Base-by-base conservation (phyloP, 192 early-diverging fungal species). In the Gorgonomyces haynaldii region DNA sequence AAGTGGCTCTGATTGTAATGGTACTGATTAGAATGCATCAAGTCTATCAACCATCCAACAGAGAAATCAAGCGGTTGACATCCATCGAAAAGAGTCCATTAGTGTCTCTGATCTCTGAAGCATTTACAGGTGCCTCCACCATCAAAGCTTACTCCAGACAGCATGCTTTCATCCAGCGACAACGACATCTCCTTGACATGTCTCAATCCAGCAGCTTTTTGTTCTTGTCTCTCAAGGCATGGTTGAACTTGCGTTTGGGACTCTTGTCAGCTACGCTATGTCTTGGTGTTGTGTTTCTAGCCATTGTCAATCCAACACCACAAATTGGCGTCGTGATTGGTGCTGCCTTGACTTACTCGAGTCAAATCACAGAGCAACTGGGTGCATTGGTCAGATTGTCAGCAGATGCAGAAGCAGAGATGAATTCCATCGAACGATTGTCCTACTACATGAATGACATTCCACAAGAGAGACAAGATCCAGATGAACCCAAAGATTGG, bases 11-110 rank as follows among this genome's bases (percentile, higher is more conserved):
- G 2, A 62, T 88, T 25, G 46, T 86, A 12, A 43, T 78, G 7
- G 38, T 78, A 9, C 82, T 83, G 55, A 76, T 69, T 50, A 66
- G 56, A 26, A 59, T 80, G 4, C 72, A 74, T 2, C 40, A 65
- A 3, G 47, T 53, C 24, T 72, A 65, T 52, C 61, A 65, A 21
- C 24, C 48, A 10, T 62, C 37, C 37, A 42, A 34, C 36, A 52
- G 62, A 15, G 65, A 68, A 45, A 51, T 73, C 42, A 69, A 87
- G 53, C 82, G 86, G 23, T 58, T 95, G 1, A 81, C 81, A 39
- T 81, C 82, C 4, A 74, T 83, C 21, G 56, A 78, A 20, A 65
- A 79, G 26, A 82, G 82, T 2, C 84, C 88, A 0, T 65, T 96
- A 1, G 55, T 69, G 67, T 50, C 75, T 57, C 59, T 67, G 66